These are phyloP conservation scores for Hordeum pubiflorum DNA, from an alignment of 202 grass and related monocot genomes.

Conservation along the genomic window DNA sequence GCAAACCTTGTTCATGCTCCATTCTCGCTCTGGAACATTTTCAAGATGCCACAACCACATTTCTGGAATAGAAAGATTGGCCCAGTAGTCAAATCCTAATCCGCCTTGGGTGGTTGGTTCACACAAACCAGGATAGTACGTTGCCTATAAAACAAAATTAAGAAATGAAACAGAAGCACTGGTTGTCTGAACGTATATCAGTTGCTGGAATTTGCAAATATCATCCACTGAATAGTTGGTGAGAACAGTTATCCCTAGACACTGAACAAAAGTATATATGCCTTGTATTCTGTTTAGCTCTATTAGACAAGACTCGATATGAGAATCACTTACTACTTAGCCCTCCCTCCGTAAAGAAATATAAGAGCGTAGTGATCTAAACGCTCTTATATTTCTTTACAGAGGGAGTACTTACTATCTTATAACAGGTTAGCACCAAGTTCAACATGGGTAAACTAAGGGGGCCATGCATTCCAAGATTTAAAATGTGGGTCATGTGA, in stretches of 20 bases:
- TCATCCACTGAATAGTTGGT: not conserved
- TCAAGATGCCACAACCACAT: slow-evolving; percentile 97
- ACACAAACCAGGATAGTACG: slow-evolving; percentile 94
- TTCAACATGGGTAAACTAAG: not conserved
- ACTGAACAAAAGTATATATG: not conserved
- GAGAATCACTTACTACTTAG: not conserved
- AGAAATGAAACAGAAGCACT: not conserved
- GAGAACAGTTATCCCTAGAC: not conserved
- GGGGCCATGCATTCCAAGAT: not conserved
- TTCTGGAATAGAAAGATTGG: slow-evolving; percentile 86
- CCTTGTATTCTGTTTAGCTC: not conserved
- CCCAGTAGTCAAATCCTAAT: slow-evolving; percentile 87
- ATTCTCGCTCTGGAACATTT: slow-evolving; percentile 80
- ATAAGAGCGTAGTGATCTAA: too few species aligned
- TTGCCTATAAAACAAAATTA: slow-evolving; percentile 50
- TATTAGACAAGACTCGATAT: not conserved
- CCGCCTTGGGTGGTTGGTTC: slow-evolving; percentile 84
- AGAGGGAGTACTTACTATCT: not conserved
- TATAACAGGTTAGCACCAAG: not conserved
- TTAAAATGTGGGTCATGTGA: not conserved
- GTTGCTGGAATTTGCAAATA: not conserved
- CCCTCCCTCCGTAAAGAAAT: too few species aligned
- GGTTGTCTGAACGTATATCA: slow-evolving; percentile 4
- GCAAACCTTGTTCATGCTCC: slow-evolving; percentile 87
- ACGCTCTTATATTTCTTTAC: too few species aligned